phyloP scores from a whole-genome alignment of 1,284 basidiomycete species.

The Caloboletus inedulis region DNA sequence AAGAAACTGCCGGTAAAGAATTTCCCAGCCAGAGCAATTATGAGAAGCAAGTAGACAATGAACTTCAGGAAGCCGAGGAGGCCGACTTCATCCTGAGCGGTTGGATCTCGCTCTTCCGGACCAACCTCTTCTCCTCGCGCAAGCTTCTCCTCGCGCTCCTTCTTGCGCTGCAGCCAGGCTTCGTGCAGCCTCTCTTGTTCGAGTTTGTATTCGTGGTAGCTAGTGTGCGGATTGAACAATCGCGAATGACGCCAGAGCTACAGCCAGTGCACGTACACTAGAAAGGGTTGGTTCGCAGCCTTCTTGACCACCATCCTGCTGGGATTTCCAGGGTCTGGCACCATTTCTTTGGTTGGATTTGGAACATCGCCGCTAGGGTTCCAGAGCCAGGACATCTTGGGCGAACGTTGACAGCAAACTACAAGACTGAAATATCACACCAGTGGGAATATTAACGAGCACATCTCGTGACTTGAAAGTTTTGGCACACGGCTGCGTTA shows the following conservation, averaged over 20 bases:
- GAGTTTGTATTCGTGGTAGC: constrained; percentile 67
- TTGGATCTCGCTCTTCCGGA: constrained; percentile 69
- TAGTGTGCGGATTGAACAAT: constrained; percentile 30
- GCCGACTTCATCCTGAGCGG: constrained; percentile 62
- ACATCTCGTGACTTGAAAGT: constrained; percentile 3
- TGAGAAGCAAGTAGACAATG: constrained; percentile 52
- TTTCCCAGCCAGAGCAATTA: constrained; percentile 62
- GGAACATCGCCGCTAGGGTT: constrained; percentile 27
- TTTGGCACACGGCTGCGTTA: not conserved
- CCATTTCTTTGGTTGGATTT: constrained; percentile 29
- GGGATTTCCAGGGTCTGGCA: constrained; percentile 53
- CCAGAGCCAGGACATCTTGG: constrained; percentile 33
- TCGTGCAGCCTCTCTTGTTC: constrained; percentile 58
- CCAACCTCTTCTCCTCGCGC: constrained; percentile 70
- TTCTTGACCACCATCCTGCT: constrained; percentile 71
- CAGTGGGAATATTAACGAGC: too few relatives aligned
- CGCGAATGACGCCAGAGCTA: constrained; percentile 1
- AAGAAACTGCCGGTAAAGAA: constrained; percentile 78
- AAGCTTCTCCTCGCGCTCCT: constrained; percentile 68
- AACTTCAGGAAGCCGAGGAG: constrained; percentile 65
- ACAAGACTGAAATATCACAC: too few relatives aligned
- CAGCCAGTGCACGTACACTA: constrained; percentile 55
- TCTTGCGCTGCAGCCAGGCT: constrained; percentile 67
- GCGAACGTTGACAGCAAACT: not conserved
- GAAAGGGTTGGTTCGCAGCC: constrained; percentile 75